Evolutionary conservation across 331 rosid species (phyloP).

Genomic region (Rosa hybrid): DNA sequence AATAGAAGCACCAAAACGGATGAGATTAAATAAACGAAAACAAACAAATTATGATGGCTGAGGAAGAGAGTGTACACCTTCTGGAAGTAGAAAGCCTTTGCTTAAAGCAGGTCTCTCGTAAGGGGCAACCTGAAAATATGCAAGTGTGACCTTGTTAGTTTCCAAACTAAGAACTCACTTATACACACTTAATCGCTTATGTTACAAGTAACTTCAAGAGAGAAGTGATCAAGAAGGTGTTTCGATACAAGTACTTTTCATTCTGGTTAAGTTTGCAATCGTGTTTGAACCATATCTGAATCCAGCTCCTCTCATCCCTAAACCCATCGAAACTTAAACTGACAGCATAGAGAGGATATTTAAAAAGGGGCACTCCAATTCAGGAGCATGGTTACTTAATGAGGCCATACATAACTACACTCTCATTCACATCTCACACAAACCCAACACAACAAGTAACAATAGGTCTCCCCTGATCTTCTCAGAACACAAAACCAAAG

Average conservation of each 20-base stretch:
- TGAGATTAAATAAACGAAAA: background rate
- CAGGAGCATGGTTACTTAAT: background rate
- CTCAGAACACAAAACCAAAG: background rate
- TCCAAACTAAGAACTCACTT: background rate
- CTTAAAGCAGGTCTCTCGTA: constrained; percentile 99
- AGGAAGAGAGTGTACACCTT: constrained; percentile 54
- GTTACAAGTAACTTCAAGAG: background rate
- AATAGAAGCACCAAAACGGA: background rate
- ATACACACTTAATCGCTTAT: background rate
- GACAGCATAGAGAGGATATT: background rate
- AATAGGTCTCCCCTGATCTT: background rate
- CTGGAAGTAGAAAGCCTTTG: constrained; percentile 96
- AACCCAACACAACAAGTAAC: background rate
- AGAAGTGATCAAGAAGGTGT: background rate
- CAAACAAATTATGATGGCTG: background rate
- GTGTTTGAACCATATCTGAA: background rate
- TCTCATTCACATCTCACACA: constrained; percentile 1
- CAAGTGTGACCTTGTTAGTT: constrained; percentile 8
- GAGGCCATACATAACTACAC: background rate
- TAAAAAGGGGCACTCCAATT: background rate
- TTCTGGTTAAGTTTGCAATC: background rate
- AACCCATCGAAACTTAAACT: background rate
- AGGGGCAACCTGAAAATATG: constrained; percentile 78
- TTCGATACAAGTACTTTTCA: background rate
- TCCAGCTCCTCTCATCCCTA: background rate